These are phyloP conservation scores for Candida dubliniensis DNA, from an alignment of 1,139 yeast genomes.

Conservation along the genomic window DNA sequence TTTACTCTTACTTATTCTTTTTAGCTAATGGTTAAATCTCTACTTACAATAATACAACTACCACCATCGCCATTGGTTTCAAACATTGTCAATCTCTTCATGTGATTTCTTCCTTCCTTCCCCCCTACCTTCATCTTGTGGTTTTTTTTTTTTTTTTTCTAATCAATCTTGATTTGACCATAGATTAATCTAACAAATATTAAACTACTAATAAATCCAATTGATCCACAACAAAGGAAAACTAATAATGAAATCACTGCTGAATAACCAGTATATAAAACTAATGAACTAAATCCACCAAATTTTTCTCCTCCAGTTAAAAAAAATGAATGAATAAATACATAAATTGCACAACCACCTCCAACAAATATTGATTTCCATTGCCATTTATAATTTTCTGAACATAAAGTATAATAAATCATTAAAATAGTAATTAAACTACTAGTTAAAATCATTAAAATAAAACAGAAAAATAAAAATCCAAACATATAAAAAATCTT, in stretches of 20 bases:
- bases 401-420: conserved; percentile 81
- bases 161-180: conserved; percentile 82
- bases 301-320: conserved; percentile 65
- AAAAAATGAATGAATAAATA: conserved; percentile 78
- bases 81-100: neutral
- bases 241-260: conserved; percentile 65
- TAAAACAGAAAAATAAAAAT: conserved; percentile 82
- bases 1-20: too few species aligned
- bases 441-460: conserved; percentile 80
- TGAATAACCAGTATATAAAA: conserved; percentile 86
- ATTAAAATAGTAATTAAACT: conserved; percentile 77
- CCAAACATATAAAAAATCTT: conserved; percentile 97
- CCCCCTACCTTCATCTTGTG: neutral
- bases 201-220: conserved; percentile 79
- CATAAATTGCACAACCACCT: conserved; percentile 85
- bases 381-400: conserved; percentile 96
- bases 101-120: neutral
- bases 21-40: too few species aligned
- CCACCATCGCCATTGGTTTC: too few species aligned
- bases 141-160: conserved; percentile 7
- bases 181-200: conserved; percentile 78
- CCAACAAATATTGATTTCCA: conserved; percentile 91
- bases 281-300: conserved; percentile 74
- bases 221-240: conserved; percentile 83
- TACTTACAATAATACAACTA: too few species aligned